Evolutionary conservation across 495 filamentous ascomycete genomes (phyloP), one percentile per base, ranked within the genome.

Genomic region (Aspergillus nanangensis): DNA sequence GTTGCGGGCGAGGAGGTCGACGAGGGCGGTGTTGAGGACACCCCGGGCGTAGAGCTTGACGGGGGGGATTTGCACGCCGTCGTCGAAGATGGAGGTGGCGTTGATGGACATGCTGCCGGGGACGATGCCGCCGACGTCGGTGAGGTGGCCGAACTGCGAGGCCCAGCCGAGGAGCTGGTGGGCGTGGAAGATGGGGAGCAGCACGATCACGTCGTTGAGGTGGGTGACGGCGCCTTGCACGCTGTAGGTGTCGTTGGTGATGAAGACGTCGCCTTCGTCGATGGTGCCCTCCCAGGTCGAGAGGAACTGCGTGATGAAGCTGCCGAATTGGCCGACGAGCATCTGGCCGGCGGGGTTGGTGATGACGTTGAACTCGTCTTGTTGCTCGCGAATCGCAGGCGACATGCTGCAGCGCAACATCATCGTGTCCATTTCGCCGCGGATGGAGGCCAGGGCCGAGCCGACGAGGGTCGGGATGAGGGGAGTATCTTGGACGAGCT

Each of bases 341-440:
- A 77, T 77, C 33, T 73, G 64, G 1, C 74, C 72, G 0, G 60
- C 51, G 1, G 62, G 51, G 13, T 74, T 65, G 1, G 72, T 75
- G 42, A 76, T 77, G 22, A 77, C 70, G 32, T 76, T 76, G 56
- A 74, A 76, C 23, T 77, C 72, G 21, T 77, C 74, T 40, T 77
- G 74, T 29, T 77, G 71, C 40, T 77, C 74, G 23, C 72, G 63
- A 31, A 75, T 75, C 0, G 72, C 72, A 1, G 74, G 72, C 1
- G 69, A 74, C 71, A 77, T 77, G 17, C 71, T 71, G 47, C 70
- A 75, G 9, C 71, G 62, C 1, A 75, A 60, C 71, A 77, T 74
- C 44, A 77, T 54, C 9, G 64, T 69, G 39, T 76, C 74, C 74
- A 77, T 77, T 41, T 77, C 73, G 18, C 61, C 51, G 17, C 74